Evolutionary conservation across 306 rosid genomes (phyloP).

Genomic region (Quercus gilva): DNA sequence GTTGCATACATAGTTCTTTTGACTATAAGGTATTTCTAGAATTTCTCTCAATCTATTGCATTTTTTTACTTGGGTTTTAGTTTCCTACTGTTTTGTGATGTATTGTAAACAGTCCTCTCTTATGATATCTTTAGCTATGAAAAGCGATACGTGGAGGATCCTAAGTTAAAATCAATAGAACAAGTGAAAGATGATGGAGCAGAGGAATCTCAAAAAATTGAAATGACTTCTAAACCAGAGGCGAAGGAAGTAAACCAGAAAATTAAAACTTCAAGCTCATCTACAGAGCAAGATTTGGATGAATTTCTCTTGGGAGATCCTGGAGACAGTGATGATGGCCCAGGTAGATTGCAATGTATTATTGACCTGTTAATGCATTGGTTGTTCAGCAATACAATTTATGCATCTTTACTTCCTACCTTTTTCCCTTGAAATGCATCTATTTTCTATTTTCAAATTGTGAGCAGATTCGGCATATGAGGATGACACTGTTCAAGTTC

Average conservation of each 20-base stretch:
- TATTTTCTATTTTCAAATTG: background rate
- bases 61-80: conserved; percentile 2
- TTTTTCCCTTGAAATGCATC: background rate
- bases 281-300: conserved; percentile 63
- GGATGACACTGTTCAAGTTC: background rate
- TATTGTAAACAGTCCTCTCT: conserved; percentile 6
- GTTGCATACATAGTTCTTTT: too few relatives aligned
- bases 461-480: background rate
- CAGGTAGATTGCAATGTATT: conserved; percentile 34
- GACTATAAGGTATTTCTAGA: background rate
- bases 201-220: conserved; percentile 35
- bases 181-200: conserved; percentile 33
- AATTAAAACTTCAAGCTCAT: conserved; percentile 32
- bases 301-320: conserved; percentile 58
- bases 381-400: background rate
- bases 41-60: background rate
- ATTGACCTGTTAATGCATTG: background rate
- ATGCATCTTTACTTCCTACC: background rate
- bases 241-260: conserved; percentile 34
- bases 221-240: conserved; percentile 34
- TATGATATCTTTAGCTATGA: conserved; percentile 47
- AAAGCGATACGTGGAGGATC: conserved; percentile 48
- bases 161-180: conserved; percentile 37
- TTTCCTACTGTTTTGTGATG: conserved; percentile 12
- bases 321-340: conserved; percentile 53